phyloP scores from a whole-genome alignment of 2,329 filamentous ascomycete species.

The Calonectria crousiana region DNA sequence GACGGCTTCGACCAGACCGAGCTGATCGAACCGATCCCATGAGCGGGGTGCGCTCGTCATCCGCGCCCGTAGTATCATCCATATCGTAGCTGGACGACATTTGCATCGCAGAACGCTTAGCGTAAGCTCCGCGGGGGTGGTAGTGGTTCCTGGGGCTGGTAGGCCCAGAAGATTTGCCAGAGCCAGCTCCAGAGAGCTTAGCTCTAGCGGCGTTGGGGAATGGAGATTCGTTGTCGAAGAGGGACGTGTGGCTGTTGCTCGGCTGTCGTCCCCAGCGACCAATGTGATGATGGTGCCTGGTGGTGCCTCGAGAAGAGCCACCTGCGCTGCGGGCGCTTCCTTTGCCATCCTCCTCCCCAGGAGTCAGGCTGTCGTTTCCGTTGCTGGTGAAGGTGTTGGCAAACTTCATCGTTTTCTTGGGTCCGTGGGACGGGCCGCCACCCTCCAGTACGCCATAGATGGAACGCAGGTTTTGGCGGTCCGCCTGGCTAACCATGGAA shows the following conservation, averaged over 20 bases:
- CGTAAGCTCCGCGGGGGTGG: slow-evolving; percentile 47
- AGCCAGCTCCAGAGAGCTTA: slow-evolving; percentile 70
- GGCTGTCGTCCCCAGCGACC: slow-evolving; percentile 81
- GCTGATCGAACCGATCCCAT: slow-evolving; percentile 71
- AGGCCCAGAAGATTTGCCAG: slow-evolving; percentile 75
- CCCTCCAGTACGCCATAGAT: slow-evolving; percentile 77
- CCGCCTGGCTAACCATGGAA: slow-evolving; percentile 80
- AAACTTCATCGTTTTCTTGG: slow-evolving; percentile 97
- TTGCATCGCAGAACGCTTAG: slow-evolving; percentile 68
- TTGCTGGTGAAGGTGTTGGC: slow-evolving; percentile 81
- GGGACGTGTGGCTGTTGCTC: slow-evolving; percentile 75
- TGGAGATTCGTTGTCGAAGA: slow-evolving; percentile 83
- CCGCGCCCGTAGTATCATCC: slow-evolving; percentile 82
- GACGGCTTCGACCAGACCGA: slow-evolving; percentile 69
- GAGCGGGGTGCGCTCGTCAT: slow-evolving; percentile 90
- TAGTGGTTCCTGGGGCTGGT: slow-evolving; percentile 74
- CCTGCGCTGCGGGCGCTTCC: slow-evolving; percentile 70
- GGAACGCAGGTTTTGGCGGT: slow-evolving; percentile 70
- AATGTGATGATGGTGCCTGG: slow-evolving; percentile 80
- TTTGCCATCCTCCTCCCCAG: slow-evolving; percentile 76
- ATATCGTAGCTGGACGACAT: slow-evolving; percentile 79
- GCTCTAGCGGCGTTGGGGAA: slow-evolving; percentile 76
- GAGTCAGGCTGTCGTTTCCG: slow-evolving; percentile 60
- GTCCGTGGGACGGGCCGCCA: slow-evolving; percentile 54
- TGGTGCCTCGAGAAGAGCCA: slow-evolving; percentile 74